Base-by-base conservation (phyloP, 1,284 basidiomycete species). In the Volvariella surrecta region DNA sequence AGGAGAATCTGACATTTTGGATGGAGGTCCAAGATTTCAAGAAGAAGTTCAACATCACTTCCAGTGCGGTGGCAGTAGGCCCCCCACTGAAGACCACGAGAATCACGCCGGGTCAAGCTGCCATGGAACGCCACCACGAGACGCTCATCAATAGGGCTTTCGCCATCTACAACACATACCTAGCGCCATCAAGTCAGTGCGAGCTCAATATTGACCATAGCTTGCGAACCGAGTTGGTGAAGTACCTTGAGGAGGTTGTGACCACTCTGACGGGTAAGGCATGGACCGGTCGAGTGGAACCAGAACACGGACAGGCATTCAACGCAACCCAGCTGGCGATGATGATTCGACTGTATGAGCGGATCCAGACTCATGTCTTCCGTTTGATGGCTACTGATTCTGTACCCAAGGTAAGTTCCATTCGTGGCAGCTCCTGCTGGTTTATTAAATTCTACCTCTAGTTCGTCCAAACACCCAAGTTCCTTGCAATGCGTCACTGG, bases 161-260 rank as follows among this genome's bases (percentile, higher is more conserved):
- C 53, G 78, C 88, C 46, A 98, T 99, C 54, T 92, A 90, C 69
- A 87, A 88, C 74, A 93, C 82, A 42, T 99, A 97, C 58, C 82
- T 99, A 21, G 95, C 94, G 0, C 94, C 93, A 0, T 89, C 91
- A 18, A 94, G 90, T 58, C 89, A 86, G 47, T 92, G 85, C 64
- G 95, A 99, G 66, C 79, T 99, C 47, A 99, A 99, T 67, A 98
- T 99, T 53, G 96, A 99, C 60, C 95, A 99, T 63, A 89, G 88
- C 40, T 71, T 99, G 31, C 84, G 95, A 48, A 91, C 91, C 54
- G 95, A 98, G 67, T 73, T 99, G 42, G 88, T 92, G 45, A 84
- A 80, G 50, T 98, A 98, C 62, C 77, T 99, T 55, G 88, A 85
- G 64, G 89, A 90, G 42, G 85, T 91, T 39, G 85, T 91, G 54